phyloP scores from a whole-genome alignment of 768 basidiomycete species.

The Auricularia cornea region DNA sequence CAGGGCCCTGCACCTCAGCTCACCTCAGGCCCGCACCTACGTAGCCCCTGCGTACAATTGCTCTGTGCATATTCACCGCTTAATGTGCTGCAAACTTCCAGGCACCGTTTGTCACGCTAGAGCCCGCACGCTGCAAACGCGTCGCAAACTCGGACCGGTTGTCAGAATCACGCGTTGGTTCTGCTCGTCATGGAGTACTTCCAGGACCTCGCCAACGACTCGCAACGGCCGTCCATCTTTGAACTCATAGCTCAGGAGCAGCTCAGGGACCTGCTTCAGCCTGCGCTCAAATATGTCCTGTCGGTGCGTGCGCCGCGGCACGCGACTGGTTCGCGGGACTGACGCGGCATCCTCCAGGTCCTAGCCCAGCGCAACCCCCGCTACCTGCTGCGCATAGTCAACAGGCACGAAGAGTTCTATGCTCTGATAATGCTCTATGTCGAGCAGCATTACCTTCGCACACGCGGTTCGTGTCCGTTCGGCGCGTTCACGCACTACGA shows the following conservation, averaged over 20 bases:
- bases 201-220: constrained; percentile 64
- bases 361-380: constrained; percentile 93
- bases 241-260: constrained; percentile 93
- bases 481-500: not conserved
- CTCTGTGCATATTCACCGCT: too few relatives aligned
- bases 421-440: constrained; percentile 81
- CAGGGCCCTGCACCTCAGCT: too few relatives aligned
- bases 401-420: constrained; percentile 95
- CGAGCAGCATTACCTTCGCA: constrained; percentile 83
- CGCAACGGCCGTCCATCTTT: constrained; percentile 74
- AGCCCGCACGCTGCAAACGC: too few relatives aligned
- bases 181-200: constrained; percentile 63
- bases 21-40: too few relatives aligned
- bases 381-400: constrained; percentile 83
- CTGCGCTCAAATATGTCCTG: constrained; percentile 88
- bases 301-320: constrained; percentile 48
- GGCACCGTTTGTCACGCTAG: too few relatives aligned
- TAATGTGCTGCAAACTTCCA: too few relatives aligned
- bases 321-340: not conserved
- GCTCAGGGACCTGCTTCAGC: constrained; percentile 83
- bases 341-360: constrained; percentile 43
- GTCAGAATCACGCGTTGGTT: too few relatives aligned
- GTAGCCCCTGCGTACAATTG: too few relatives aligned
- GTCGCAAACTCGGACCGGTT: too few relatives aligned
- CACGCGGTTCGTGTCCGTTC: constrained; percentile 52